Evolutionary conservation across 495 filamentous ascomycete species (phyloP).

Genomic region (Aspergillus avenaceus): DNA sequence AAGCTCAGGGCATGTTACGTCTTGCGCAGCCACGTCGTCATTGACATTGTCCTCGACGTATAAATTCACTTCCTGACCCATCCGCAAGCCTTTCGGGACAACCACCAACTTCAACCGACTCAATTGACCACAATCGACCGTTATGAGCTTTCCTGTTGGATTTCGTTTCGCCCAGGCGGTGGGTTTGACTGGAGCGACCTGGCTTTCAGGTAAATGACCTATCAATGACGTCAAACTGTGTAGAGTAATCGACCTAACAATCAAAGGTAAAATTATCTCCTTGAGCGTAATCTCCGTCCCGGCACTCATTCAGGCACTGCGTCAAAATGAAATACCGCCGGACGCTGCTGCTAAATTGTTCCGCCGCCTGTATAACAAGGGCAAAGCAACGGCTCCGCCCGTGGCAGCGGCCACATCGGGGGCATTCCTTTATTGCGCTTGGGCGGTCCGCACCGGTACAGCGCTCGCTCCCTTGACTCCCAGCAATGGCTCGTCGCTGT

Average conservation of each 20-base stretch:
- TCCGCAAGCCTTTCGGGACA: no score
- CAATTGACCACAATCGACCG: background rate
- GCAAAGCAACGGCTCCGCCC: constrained; percentile 32
- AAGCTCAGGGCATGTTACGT: no score
- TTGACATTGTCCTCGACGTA: background rate
- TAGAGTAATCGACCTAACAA: background rate
- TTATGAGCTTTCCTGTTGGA: constrained; percentile 18
- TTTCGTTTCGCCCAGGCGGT: constrained; percentile 29
- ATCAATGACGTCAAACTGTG: background rate
- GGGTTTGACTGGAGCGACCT: constrained; percentile 28
- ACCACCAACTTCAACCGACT: no score
- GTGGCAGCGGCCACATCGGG: constrained; percentile 24
- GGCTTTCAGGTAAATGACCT: constrained; percentile 26
- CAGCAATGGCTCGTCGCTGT: constrained; percentile 15
- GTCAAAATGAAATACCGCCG: constrained; percentile 24
- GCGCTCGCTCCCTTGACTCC: constrained; percentile 23
- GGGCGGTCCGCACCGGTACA: constrained; percentile 20
- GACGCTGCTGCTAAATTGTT: constrained; percentile 24
- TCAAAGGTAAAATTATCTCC: constrained; percentile 33
- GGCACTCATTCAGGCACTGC: constrained; percentile 23
- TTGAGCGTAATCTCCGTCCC: constrained; percentile 30
- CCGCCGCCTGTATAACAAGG: constrained; percentile 25
- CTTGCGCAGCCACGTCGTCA: background rate
- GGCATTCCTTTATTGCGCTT: constrained; percentile 39
- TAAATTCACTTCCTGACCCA: no score